Base-by-base conservation (phyloP, 352 stramenopile genomes). In the Globisporangium solare region DNA sequence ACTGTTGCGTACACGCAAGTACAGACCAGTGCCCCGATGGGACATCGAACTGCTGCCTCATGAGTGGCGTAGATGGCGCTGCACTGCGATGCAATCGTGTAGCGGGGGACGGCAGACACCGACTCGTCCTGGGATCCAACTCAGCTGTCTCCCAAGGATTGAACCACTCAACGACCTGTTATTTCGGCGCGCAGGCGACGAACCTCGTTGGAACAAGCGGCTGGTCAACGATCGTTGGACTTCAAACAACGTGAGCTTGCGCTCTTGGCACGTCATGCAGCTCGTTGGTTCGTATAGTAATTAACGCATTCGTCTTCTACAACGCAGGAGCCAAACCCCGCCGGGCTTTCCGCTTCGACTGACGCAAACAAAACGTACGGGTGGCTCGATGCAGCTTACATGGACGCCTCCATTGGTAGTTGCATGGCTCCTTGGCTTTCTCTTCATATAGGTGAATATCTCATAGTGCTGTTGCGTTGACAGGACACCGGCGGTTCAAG, bases 131-230 rank as follows among this genome's bases (percentile, higher is more conserved):
- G 0, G 66, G 71, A 0, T 63, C 70, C 15, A 87, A 74, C 15
- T 63, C 69, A 13, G 64, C 66, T 1, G n/a, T 65, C 21, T 80
- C 86, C 42, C 61, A 66, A 18, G 57, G 55, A 4, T 61, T 89
- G 0, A 74, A 70, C 22, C 68, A 74, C 39, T 83, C 76, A 7
- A 73, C 76, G 12, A 64, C 48, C 2, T 89, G 88, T 41, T 82
- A 71, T 49, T 68, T 85, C 46, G 73, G 71, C 20, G 71, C 88
- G 0, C 67, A 74, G 70, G 74, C 67, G 1, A 73, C 67, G 31
- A 88, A 78, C 50, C 24, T 47, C 11, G 60, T 73, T 11, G 79
- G 76, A 22, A 55, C 31, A 10, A 80, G 79, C 31, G 20, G 6
- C 1, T 56, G 61, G 7, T 83, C 74, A 10, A 48, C 42, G 0